Conservation (phyloP, 192 early-diverging fungal genomes). For the Globomyces pollinis-pini region DNA sequence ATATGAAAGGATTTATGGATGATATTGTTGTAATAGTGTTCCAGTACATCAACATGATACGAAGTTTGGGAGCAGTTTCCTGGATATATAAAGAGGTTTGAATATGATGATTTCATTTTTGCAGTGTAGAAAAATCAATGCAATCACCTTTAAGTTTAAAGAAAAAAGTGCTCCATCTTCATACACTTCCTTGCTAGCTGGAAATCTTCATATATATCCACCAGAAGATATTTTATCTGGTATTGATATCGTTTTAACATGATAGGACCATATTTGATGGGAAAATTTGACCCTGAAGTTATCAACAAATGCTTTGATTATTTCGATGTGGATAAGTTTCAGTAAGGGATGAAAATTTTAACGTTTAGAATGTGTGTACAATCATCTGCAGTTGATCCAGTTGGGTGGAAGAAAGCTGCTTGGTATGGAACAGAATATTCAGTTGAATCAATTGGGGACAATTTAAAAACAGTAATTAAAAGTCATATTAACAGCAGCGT, state of each 20-base stretch:
- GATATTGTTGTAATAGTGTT: slow-evolving; percentile 77
- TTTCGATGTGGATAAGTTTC: slow-evolving; percentile 56
- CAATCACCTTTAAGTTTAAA: slow-evolving; percentile 35
- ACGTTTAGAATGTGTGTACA: slow-evolving; percentile 21
- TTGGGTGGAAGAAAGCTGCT: slow-evolving; percentile 48
- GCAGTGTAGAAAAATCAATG: background rate
- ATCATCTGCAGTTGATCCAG: slow-evolving; percentile 29
- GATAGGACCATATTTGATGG: slow-evolving; percentile 58
- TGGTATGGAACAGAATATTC: slow-evolving; percentile 78
- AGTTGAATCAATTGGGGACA: background rate
- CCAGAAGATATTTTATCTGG: slow-evolving; percentile 60
- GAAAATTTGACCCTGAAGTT: slow-evolving; percentile 55
- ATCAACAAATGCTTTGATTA: slow-evolving; percentile 56
- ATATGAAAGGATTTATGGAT: background rate
- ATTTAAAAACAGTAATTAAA: background rate
- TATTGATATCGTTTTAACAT: too few relatives aligned
- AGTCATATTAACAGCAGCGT: too few relatives aligned
- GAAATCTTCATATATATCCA: slow-evolving; percentile 72
- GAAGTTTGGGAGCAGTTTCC: slow-evolving; percentile 57
- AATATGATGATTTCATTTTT: slow-evolving; percentile 6
- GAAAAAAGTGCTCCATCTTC: slow-evolving; percentile 48
- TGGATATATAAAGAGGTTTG: slow-evolving; percentile 85
- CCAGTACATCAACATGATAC: slow-evolving; percentile 82
- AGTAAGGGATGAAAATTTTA: too few relatives aligned
- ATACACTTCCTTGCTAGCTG: slow-evolving; percentile 63